Conservation (phyloP, 257 asterid genomes). For the Verbena officinalis region DNA sequence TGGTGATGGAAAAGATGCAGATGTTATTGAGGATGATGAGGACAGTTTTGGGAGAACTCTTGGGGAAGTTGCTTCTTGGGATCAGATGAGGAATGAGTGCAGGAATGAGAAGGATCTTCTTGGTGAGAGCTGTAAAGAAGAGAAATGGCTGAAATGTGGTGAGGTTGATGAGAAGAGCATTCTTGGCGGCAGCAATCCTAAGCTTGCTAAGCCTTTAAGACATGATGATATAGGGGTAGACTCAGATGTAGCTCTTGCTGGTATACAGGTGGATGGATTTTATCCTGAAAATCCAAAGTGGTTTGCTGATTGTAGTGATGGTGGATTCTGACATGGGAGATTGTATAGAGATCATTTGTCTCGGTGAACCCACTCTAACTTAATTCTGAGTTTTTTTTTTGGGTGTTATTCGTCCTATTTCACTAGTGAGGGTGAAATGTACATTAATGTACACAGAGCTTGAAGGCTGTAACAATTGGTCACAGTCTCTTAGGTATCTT, state of each 20-base stretch:
- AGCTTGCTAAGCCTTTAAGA: conserved; percentile 46
- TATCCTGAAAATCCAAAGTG: conserved; percentile 92
- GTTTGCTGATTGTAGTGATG: conserved; percentile 79
- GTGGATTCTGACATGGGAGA: conserved; percentile 80
- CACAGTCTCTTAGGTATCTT: conserved; percentile 35
- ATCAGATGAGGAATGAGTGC: conserved; percentile 71
- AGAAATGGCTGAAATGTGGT: conserved; percentile 81
- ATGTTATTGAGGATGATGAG: conserved; percentile 89
- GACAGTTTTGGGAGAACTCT: conserved; percentile 97
- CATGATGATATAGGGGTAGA: conserved; percentile 73
- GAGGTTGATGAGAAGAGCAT: conserved; percentile 78
- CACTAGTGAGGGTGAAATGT: conserved; percentile 53
- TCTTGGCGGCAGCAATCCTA: conserved; percentile 54
- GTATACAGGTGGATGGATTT: conserved; percentile 82
- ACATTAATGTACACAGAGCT: conserved; percentile 41
- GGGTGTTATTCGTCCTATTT: conserved; percentile 30
- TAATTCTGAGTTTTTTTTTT: conserved; percentile 39
- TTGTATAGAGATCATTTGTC: conserved; percentile 57
- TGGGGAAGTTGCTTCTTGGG: conserved; percentile 98
- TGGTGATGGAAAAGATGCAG: conserved; percentile 82
- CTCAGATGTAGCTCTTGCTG: conserved; percentile 77
- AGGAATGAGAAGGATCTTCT: conserved; percentile 72
- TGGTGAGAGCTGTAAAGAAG: conserved; percentile 75
- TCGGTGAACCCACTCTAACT: conserved; percentile 68
- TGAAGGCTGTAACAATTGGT: conserved; percentile 35